Percentiles rank a stretch among this genome's conserved stretches.
Evolutionary conservation across 352 stramenopile species (phyloP).

Genomic region (Globisporangium irregulare): DNA sequence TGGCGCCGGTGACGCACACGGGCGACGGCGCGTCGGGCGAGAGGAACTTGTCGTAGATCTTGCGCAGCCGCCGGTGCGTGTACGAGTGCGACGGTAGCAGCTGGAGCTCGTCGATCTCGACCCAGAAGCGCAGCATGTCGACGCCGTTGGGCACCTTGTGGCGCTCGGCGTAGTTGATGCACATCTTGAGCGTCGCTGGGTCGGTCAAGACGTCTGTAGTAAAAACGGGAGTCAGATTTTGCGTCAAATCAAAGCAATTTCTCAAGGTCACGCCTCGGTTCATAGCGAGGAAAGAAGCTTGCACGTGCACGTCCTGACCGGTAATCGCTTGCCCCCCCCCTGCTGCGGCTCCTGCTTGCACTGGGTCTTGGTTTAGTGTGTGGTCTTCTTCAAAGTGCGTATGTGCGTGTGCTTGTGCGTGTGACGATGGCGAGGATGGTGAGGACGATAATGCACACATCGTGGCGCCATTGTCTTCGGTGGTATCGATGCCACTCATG

Average conservation of each 20-base stretch:
- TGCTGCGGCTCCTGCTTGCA: background rate
- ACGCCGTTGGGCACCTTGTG: slow-evolving; percentile 53
- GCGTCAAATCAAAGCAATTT: slow-evolving; percentile 50
- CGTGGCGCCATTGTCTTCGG: background rate
- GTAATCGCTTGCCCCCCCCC: slow-evolving; percentile 1
- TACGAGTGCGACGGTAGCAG: slow-evolving; percentile 76
- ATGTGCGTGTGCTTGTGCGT: background rate
- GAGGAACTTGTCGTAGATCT: slow-evolving; percentile 88
- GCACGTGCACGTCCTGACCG: slow-evolving; percentile 13
- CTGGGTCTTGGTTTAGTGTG: background rate
- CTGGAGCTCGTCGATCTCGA: slow-evolving; percentile 76
- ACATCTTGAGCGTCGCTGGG: slow-evolving; percentile 70
- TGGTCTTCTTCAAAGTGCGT: background rate
- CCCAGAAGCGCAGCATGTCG: slow-evolving; percentile 78
- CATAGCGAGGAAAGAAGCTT: slow-evolving; percentile 8
- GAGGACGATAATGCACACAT: background rate
- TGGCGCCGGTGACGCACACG: slow-evolving; percentile 67
- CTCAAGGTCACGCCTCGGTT: slow-evolving; percentile 26
- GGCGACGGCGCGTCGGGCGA: slow-evolving; percentile 64
- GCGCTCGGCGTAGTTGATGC: slow-evolving; percentile 53
- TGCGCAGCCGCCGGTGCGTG: slow-evolving; percentile 70
- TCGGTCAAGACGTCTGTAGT: slow-evolving; percentile 79
- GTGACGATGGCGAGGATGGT: background rate
- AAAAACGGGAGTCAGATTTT: slow-evolving; percentile 76
- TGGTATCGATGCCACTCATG: slow-evolving; percentile 1